Conservation (phyloP, 257 asterid species). For the Orobanche coerulescens region DNA sequence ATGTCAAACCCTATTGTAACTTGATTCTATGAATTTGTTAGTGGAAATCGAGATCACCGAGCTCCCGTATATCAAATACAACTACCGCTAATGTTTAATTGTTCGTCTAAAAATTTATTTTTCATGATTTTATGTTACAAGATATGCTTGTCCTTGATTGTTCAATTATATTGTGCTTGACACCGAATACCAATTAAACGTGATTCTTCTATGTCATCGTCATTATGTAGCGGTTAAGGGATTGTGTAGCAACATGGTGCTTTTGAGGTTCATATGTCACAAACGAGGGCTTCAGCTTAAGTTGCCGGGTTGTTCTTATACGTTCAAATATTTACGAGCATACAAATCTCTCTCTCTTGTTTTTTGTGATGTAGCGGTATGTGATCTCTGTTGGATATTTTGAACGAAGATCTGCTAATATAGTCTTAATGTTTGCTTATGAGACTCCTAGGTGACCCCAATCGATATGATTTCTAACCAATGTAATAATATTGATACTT, state of each 20-base stretch:
- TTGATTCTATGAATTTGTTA: too few species aligned
- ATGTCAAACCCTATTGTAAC: too few species aligned
- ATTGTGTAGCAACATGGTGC: not conserved
- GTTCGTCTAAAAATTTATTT: too few species aligned
- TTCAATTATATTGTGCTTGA: not conserved
- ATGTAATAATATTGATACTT: not conserved
- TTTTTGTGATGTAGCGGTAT: not conserved
- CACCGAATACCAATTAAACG: not conserved
- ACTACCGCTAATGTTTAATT: too few species aligned
- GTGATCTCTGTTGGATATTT: not conserved
- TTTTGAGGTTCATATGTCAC: conserved; percentile 2
- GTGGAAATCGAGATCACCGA: too few species aligned
- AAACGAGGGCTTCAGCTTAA: not conserved
- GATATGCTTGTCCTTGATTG: not conserved
- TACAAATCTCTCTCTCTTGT: not conserved
- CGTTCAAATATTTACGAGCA: not conserved
- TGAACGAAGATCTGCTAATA: not conserved
- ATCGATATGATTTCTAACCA: conserved; percentile 13
- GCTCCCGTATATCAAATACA: too few species aligned
- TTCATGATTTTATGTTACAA: not conserved
- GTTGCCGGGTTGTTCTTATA: not conserved
- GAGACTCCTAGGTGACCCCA: conserved; percentile 10
- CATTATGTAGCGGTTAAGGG: not conserved
- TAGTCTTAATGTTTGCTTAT: not conserved
- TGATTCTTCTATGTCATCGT: not conserved